A percentile compares a stretch with the other conserved stretches of the same genome.
phyloP scores from a whole-genome alignment of 148 eudicot species.

The Camellia lanceoleosa region DNA sequence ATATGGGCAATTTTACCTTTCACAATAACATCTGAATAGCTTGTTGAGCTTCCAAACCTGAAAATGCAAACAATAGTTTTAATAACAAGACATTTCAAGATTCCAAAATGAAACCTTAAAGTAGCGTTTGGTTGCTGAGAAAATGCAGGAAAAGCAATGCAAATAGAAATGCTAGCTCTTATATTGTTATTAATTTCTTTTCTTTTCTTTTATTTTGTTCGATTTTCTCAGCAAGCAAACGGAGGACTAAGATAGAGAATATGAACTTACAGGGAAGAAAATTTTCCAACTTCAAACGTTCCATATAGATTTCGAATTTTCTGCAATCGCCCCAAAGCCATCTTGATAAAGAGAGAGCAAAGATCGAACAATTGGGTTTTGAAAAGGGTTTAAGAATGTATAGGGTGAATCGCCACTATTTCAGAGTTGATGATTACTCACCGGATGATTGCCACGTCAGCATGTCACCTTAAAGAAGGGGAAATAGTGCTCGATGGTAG shows the following conservation, averaged over 20 bases:
- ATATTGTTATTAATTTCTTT: not conserved
- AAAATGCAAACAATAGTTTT: constrained; percentile 10
- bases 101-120: not conserved
- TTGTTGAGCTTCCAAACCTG: constrained; percentile 49
- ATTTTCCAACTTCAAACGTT: constrained; percentile 9
- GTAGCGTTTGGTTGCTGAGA: not conserved
- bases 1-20: constrained; percentile 21
- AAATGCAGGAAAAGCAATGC: not conserved
- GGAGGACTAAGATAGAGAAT: not conserved
- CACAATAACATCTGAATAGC: constrained; percentile 29
- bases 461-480: not conserved
- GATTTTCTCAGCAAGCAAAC: not conserved
- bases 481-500: not conserved
- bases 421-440: not conserved
- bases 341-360: constrained; percentile 3
- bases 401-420: not conserved
- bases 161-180: constrained; percentile 4
- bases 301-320: constrained; percentile 18
- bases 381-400: constrained; percentile 18
- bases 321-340: constrained; percentile 24
- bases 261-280: constrained; percentile 20
- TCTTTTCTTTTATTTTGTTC: not conserved
- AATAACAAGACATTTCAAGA: not conserved
- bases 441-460: constrained; percentile 3
- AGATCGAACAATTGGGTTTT: not conserved